Percentiles rank a stretch among this genome's conserved stretches.
These are phyloP conservation scores for Nemania sp. DNA, from an alignment of 2,329 filamentous ascomycete genomes.

Conservation along the genomic window DNA sequence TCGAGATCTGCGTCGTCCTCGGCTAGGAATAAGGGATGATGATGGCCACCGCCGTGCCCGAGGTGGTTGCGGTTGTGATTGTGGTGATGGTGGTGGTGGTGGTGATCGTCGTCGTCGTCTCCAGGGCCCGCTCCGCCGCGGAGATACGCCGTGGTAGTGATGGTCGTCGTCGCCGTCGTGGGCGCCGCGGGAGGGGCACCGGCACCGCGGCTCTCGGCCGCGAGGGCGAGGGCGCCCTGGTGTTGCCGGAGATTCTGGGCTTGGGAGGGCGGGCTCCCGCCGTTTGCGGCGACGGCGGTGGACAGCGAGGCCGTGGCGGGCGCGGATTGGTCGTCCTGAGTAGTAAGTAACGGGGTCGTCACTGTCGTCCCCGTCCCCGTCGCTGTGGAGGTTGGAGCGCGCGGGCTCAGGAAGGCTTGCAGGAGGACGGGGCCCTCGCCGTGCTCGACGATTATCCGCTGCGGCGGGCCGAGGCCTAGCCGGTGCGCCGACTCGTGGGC, in stretches of 20 bases:
- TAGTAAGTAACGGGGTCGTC: neutral
- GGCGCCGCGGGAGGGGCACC: neutral
- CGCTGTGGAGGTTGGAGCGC: neutral
- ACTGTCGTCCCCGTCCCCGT: neutral
- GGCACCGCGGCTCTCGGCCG: slow-evolving; percentile 14
- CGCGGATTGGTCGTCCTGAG: too few species aligned
- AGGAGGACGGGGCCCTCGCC: slow-evolving; percentile 37
- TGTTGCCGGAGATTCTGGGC: neutral
- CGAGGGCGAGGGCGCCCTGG: slow-evolving; percentile 22
- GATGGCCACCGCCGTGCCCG: neutral
- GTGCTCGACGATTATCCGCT: slow-evolving; percentile 64
- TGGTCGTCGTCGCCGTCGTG: neutral
- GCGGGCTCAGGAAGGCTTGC: slow-evolving; percentile 20
- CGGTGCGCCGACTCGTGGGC: slow-evolving; percentile 58
- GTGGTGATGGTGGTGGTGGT: neutral
- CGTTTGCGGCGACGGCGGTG: too few species aligned
- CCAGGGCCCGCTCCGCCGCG: neutral
- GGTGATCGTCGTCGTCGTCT: neutral
- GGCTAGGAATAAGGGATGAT: slow-evolving; percentile 10
- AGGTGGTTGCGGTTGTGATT: neutral
- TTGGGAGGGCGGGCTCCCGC: neutral
- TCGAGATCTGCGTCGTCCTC: slow-evolving; percentile 25
- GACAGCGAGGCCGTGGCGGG: too few species aligned
- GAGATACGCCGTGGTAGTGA: slow-evolving; percentile 3
- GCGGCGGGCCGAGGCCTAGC: slow-evolving; percentile 57